phyloP scores from a whole-genome alignment of 805 yeast species.

The Candida ponderosae region DNA sequence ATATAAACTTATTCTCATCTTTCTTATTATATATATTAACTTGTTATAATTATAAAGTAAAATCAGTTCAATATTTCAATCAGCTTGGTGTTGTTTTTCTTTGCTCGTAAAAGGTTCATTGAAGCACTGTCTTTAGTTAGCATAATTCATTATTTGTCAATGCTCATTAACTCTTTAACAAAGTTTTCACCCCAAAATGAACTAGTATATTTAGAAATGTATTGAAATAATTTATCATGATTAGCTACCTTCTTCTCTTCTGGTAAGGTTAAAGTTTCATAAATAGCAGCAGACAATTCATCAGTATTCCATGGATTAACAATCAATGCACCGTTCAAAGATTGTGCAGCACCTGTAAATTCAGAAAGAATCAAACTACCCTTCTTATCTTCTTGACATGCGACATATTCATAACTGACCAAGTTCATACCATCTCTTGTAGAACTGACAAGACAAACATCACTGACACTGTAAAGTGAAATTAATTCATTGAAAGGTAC shows the following conservation, averaged over 20 bases:
- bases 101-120: too few species aligned
- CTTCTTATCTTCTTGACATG: slow-evolving; percentile 80
- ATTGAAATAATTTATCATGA: slow-evolving; percentile 76
- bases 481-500: slow-evolving; percentile 88
- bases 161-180: slow-evolving; percentile 70
- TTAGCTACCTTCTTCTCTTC: slow-evolving; percentile 72
- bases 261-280: slow-evolving; percentile 80
- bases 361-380: slow-evolving; percentile 88
- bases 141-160: slow-evolving; percentile 15
- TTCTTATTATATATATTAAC: too few species aligned
- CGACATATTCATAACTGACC: slow-evolving; percentile 93
- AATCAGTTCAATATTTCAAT: too few species aligned
- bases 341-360: slow-evolving; percentile 99
- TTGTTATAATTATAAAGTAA: too few species aligned
- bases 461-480: slow-evolving; percentile 76
- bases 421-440: slow-evolving; percentile 99
- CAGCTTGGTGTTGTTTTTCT: too few species aligned
- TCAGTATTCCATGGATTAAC: slow-evolving; percentile 99
- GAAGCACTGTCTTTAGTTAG: too few species aligned
- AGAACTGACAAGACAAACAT: slow-evolving; percentile 86
- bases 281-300: slow-evolving; percentile 77
- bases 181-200: slow-evolving; percentile 97
- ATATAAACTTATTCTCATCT: too few species aligned
- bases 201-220: slow-evolving; percentile 89
- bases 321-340: slow-evolving; percentile 85